phyloP scores from a whole-genome alignment of 768 basidiomycete species.

The Lentinula aciculospora region DNA sequence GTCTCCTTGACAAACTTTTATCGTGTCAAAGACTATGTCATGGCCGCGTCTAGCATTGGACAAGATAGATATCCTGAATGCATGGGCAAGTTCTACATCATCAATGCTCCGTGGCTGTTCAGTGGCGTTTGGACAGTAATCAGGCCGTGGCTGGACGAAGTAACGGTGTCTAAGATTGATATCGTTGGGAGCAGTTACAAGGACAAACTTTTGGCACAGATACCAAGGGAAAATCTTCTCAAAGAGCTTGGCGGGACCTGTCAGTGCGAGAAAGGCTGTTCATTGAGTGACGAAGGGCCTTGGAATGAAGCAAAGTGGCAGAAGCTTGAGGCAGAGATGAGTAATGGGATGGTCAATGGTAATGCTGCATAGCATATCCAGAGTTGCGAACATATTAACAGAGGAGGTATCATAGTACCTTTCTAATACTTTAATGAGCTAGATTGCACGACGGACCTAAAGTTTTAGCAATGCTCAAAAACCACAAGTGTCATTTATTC shows the following conservation, averaged over 20 bases:
- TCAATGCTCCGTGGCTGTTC: conserved; percentile 95
- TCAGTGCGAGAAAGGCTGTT: conserved; percentile 74
- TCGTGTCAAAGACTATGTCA: conserved; percentile 89
- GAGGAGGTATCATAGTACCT: neutral
- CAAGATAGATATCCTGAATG: conserved; percentile 90
- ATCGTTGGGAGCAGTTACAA: conserved; percentile 79
- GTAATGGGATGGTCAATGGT: conserved; percentile 1
- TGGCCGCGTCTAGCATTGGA: conserved; percentile 67
- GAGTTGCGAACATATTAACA: neutral
- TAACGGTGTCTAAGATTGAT: conserved; percentile 91
- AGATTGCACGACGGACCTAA: too few species aligned
- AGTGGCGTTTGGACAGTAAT: conserved; percentile 81
- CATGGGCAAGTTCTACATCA: conserved; percentile 99
- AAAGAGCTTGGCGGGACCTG: conserved; percentile 82
- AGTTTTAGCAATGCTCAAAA: too few species aligned
- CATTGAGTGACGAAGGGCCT: conserved; percentile 85
- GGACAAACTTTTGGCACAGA: conserved; percentile 74
- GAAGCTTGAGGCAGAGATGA: conserved; percentile 3
- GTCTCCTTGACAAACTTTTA: conserved; percentile 76
- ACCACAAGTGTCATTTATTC: too few species aligned
- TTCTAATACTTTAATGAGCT: neutral
- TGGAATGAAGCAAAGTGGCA: conserved; percentile 51
- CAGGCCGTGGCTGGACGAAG: conserved; percentile 92
- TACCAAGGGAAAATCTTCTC: conserved; percentile 79
- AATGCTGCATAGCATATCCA: neutral